Conservation (phyloP, 306 rosid genomes). For the Acacia confusa region DNA sequence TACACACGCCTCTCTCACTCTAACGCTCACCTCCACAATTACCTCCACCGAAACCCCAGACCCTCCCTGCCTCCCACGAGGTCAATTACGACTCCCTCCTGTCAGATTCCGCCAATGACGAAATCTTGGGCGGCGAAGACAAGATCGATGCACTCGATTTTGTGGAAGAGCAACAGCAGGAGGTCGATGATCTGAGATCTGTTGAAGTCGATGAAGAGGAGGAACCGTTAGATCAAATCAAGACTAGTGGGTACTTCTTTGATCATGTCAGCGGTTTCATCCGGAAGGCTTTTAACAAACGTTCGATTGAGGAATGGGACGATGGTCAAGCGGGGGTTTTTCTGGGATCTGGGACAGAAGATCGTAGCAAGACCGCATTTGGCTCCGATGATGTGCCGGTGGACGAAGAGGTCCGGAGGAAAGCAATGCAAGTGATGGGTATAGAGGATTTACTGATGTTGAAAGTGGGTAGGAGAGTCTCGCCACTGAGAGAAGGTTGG, state of each 20-base stretch:
- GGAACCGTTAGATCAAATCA: slow-evolving; percentile 41
- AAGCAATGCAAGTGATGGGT: slow-evolving; percentile 47
- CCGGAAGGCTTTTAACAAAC: slow-evolving; percentile 49
- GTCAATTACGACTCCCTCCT: slow-evolving; percentile 51
- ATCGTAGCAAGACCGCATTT: slow-evolving; percentile 55
- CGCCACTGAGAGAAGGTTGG: slow-evolving; percentile 91
- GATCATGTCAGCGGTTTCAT: slow-evolving; percentile 73
- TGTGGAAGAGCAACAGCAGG: slow-evolving; percentile 41
- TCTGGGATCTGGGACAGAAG: slow-evolving; percentile 35
- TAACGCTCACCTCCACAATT: slow-evolving; percentile 30
- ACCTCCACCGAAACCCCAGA: slow-evolving; percentile 7
- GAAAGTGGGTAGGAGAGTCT: slow-evolving; percentile 57
- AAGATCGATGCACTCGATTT: slow-evolving; percentile 77
- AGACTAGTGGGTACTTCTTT: slow-evolving; percentile 55
- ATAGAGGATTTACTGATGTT: slow-evolving; percentile 82
- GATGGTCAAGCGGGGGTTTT: slow-evolving; percentile 44
- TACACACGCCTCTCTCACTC: slow-evolving; percentile 55
- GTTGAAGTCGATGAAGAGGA: slow-evolving; percentile 62
- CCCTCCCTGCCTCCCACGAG: background rate
- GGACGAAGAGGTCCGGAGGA: slow-evolving; percentile 65
- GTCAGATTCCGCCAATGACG: slow-evolving; percentile 50
- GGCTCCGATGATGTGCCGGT: slow-evolving; percentile 86
- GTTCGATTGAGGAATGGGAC: slow-evolving; percentile 55
- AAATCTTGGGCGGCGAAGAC: slow-evolving; percentile 49
- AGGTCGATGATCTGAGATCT: background rate